A percentile compares a stretch with the other conserved stretches of the same genome.
phyloP scores from a whole-genome alignment of 139 green algal genomes.

The Tetraselmis striata region DNA sequence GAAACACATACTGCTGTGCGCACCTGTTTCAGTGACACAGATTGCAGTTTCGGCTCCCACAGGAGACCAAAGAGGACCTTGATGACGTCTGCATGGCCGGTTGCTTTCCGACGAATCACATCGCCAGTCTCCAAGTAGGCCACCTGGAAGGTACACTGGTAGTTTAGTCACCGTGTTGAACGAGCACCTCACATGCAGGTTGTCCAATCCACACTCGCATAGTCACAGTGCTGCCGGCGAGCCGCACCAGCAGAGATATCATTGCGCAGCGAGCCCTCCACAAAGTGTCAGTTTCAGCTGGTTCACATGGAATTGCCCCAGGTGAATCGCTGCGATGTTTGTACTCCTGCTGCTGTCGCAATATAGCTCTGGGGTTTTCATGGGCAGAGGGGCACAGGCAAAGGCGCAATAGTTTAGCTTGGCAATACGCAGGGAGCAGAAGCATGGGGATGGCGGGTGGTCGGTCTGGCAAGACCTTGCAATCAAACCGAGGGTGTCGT shows the following conservation, averaged over 20 bases:
- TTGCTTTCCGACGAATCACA: neutral
- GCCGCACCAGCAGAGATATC: neutral
- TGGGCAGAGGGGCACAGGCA: too few species aligned
- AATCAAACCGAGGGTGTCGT: neutral
- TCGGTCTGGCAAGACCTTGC: too few species aligned
- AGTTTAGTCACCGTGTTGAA: neutral
- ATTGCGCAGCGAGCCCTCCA: neutral
- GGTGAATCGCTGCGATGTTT: neutral
- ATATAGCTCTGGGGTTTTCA: neutral
- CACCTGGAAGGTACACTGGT: too few species aligned
- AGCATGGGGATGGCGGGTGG: too few species aligned
- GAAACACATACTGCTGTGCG: too few species aligned
- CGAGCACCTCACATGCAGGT: neutral
- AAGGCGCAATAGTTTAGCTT: too few species aligned
- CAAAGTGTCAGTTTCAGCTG: neutral
- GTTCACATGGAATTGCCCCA: too few species aligned
- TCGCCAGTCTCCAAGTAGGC: neutral
- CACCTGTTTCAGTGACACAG: constrained; percentile 26
- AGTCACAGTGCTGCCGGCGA: too few species aligned
- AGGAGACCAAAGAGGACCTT: constrained; percentile 23
- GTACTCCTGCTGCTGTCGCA: neutral
- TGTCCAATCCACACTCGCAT: too few species aligned
- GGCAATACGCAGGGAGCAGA: too few species aligned
- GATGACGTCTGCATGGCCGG: constrained; percentile 12
- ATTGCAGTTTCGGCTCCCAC: constrained; percentile 17